Evolutionary conservation across 345 rosid genomes (phyloP), one percentile per base, ranked within the genome.

Genomic region (Rhizophora mangle): DNA sequence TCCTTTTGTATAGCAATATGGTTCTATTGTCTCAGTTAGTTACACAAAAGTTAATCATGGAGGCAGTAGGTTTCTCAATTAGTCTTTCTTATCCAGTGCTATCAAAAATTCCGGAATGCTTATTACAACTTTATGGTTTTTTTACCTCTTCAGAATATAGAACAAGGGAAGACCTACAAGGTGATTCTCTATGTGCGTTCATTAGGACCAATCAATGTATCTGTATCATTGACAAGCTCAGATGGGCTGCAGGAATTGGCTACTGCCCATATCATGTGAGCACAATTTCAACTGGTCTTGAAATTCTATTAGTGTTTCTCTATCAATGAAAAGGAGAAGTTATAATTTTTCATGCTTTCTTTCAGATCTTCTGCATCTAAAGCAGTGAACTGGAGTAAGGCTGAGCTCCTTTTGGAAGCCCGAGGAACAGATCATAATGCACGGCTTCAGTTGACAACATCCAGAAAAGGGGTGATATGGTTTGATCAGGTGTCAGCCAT

Each of bases 401-500:
- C 77, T 64, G 98, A 96, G 79, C 78, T 83, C 75, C 36, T 79
- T 37, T 76, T 96, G 85, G 80, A 82, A 78, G 98, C 99, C 71
- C 75, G 88, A 61, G 90, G 71, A 51, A 79, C 98, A 67, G 79
- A 88, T 84, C 82, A 60, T 72, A 77, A 82, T 67, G 82, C 97
- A 67, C 87, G 91, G 79, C 90, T 96, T 79, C 91, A 92, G 62
- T 68, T 96, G 76, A 88, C 91, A 63, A 85, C 98, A 63, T 61
- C 87, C 43, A 76, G 46, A 67, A 79, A 85, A 80, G 99, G 98
- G 30, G 79, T 85, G 34, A 80, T 89, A 78, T 96, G 99, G 99
- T 76, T 96, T 76, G 98, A 96, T 78, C 99, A 96, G 85, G 97
- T 92, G 60, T 96, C 98, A 11, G 94, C 86, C 78, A 85, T 95